Evolutionary conservation across 2,329 filamentous ascomycete genomes (phyloP).

Genomic region (Epichloe elymi): DNA sequence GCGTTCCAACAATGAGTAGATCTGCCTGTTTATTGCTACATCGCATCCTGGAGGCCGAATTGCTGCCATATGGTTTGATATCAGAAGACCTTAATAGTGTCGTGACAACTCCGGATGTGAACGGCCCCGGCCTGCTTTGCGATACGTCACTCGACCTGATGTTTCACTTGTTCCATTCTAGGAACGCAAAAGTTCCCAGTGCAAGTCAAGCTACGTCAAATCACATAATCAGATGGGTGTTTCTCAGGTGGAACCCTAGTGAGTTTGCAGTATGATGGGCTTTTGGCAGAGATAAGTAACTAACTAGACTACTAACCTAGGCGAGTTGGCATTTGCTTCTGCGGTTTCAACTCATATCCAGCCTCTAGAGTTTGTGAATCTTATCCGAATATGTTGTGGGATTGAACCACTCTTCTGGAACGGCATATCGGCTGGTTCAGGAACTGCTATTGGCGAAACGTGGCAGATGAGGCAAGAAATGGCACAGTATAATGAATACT

Average conservation of each 20-base stretch:
- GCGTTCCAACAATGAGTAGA: conserved; percentile 57
- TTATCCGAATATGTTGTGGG: conserved; percentile 60
- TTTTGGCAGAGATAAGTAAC: not conserved
- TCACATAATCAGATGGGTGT: conserved; percentile 68
- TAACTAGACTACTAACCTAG: conserved; percentile 23
- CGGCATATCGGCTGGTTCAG: conserved; percentile 25
- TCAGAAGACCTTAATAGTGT: conserved; percentile 60
- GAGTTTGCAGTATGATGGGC: conserved; percentile 16
- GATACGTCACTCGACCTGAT: conserved; percentile 70
- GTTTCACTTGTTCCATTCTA: conserved; percentile 51
- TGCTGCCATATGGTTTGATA: conserved; percentile 56
- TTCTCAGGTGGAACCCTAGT: conserved; percentile 74
- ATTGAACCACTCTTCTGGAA: conserved; percentile 19
- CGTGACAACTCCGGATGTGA: conserved; percentile 64
- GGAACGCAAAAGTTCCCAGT: conserved; percentile 54
- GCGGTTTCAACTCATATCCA: conserved; percentile 50
- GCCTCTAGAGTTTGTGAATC: conserved; percentile 50
- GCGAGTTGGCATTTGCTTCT: conserved; percentile 54
- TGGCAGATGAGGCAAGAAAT: conserved; percentile 31
- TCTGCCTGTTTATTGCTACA: conserved; percentile 64
- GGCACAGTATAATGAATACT: conserved; percentile 36
- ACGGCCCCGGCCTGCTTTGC: conserved; percentile 64
- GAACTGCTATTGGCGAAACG: conserved; percentile 34
- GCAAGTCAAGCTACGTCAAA: conserved; percentile 54
- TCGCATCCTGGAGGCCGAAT: conserved; percentile 47